Evolutionary conservation across 305 asterid species (phyloP).

Genomic region (Monarda citriodora): DNA sequence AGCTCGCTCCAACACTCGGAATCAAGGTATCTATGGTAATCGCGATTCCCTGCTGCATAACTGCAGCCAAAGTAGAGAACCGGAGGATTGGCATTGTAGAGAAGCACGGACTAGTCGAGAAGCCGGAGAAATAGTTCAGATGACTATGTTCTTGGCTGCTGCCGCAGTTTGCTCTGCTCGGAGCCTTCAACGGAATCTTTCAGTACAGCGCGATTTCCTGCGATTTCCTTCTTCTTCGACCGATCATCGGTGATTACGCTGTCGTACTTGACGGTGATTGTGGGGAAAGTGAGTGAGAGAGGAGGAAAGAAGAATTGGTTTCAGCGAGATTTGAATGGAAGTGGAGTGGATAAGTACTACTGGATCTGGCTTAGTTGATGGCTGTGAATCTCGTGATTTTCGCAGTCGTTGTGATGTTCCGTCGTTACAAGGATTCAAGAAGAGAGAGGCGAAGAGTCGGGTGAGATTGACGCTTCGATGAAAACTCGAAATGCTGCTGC

Average conservation of each 20-base stretch:
- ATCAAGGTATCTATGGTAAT: too few species aligned
- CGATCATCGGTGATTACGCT: constrained; percentile 18
- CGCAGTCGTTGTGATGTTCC: constrained; percentile 24
- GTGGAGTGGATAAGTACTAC: constrained; percentile 39
- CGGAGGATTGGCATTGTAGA: too few species aligned
- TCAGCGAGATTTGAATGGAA: constrained; percentile 31
- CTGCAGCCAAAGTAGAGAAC: too few species aligned
- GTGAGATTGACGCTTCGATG: constrained; percentile 20
- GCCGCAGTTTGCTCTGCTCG: too few species aligned
- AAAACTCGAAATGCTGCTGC: constrained; percentile 17
- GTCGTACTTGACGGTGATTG: constrained; percentile 7
- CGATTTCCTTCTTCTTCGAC: constrained; percentile 23
- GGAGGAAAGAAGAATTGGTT: constrained; percentile 50
- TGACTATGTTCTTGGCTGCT: too few species aligned
- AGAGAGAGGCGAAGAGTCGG: constrained; percentile 7
- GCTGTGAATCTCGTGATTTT: constrained; percentile 33
- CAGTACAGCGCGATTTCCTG: constrained; percentile 19
- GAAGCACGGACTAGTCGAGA: too few species aligned
- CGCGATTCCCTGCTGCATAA: too few species aligned
- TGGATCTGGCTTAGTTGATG: constrained; percentile 39
- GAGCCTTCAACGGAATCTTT: constrained; percentile 30
- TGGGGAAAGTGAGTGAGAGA: constrained; percentile 38
- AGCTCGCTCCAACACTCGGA: too few species aligned
- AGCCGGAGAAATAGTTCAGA: too few species aligned
- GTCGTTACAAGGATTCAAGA: constrained; percentile 23